Evolutionary conservation across 148 eudicot species (phyloP).

Genomic region (Amaranthus hypochondriacus): DNA sequence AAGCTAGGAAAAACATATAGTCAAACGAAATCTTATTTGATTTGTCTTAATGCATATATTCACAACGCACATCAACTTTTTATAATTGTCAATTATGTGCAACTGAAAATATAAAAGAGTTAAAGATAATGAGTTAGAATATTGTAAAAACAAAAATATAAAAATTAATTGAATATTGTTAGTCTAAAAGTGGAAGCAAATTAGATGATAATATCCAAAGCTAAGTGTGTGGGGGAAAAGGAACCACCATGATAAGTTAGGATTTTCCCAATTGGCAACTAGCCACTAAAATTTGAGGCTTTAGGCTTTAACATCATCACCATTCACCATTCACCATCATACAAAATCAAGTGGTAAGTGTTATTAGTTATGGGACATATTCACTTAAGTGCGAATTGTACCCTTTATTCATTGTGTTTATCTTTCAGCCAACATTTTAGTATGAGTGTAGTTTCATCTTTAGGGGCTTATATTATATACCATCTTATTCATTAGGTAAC

Average conservation of each 20-base stretch:
- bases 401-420: slow-evolving; percentile 24
- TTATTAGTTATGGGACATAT: slow-evolving; percentile 15
- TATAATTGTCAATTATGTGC: background rate
- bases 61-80: background rate
- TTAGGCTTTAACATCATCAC: slow-evolving; percentile 17
- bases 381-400: slow-evolving; percentile 21
- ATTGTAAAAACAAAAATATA: background rate
- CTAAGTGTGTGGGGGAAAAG: slow-evolving; percentile 17
- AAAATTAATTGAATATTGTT: background rate
- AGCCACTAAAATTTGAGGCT: background rate
- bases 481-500: background rate
- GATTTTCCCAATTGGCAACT: slow-evolving; percentile 18
- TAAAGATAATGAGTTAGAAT: background rate
- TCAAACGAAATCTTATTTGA: too few relatives aligned
- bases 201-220: slow-evolving; percentile 6
- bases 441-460: slow-evolving; percentile 18
- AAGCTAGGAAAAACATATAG: too few relatives aligned
- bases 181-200: slow-evolving; percentile 1
- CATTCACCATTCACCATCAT: background rate
- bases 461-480: slow-evolving; percentile 11
- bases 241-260: slow-evolving; percentile 18
- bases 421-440: slow-evolving; percentile 18
- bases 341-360: slow-evolving; percentile 8
- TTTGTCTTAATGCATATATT: too few relatives aligned
- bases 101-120: too few relatives aligned